These are phyloP conservation scores for Ocimum tenuiflorum DNA, from an alignment of 257 asterid genomes.

Conservation along the genomic window DNA sequence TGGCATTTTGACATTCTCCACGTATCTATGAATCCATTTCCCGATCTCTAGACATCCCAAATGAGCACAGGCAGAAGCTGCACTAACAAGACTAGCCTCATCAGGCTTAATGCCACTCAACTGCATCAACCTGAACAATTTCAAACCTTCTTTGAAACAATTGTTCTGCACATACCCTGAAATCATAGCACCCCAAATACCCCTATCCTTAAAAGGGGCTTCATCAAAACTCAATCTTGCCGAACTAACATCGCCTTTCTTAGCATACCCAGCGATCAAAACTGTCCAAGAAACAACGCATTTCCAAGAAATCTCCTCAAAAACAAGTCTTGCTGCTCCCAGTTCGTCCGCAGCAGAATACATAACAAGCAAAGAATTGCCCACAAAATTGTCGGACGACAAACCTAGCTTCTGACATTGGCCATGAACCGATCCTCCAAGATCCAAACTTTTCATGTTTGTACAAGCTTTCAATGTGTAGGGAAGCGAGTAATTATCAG, in stretches of 20 bases:
- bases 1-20: conserved; percentile 26
- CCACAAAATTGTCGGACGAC: conserved; percentile 37
- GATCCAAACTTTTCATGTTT: conserved; percentile 26
- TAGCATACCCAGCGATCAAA: conserved; percentile 53
- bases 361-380: conserved; percentile 44
- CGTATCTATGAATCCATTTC: conserved; percentile 53
- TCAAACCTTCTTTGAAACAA: conserved; percentile 67
- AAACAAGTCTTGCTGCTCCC: conserved; percentile 47
- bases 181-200: conserved; percentile 70
- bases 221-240: conserved; percentile 62
- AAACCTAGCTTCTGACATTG: conserved; percentile 45
- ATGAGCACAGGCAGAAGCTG: conserved; percentile 60
- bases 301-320: conserved; percentile 43
- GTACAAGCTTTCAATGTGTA: conserved; percentile 49
- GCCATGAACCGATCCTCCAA: conserved; percentile 51
- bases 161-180: conserved; percentile 68
- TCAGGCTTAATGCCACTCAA: conserved; percentile 50
- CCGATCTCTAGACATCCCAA: conserved; percentile 61
- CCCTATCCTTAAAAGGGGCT: conserved; percentile 53
- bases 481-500: conserved; percentile 67
- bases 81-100: conserved; percentile 51
- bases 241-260: conserved; percentile 43
- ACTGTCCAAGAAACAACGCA: conserved; percentile 67
- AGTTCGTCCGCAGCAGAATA: conserved; percentile 44
- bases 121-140: conserved; percentile 61